A percentile compares a stretch with the other conserved stretches of the same genome.
Conservation (phyloP, 371 early-diverging fungal genomes). For the Umbelopsis sp. region DNA sequence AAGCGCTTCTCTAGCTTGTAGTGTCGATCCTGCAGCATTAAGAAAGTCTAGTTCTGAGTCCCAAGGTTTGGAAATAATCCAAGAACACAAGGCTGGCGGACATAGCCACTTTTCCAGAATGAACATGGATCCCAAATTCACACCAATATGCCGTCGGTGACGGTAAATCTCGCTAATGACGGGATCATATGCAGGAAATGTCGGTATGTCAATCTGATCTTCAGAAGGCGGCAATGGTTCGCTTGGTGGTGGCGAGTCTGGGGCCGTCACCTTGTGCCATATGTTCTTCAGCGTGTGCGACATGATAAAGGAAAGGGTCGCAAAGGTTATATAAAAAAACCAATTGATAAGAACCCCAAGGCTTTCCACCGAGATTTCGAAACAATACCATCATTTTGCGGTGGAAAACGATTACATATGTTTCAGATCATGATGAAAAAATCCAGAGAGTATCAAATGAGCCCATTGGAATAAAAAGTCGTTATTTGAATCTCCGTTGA, state of each 20-base stretch:
- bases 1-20: conserved; percentile 45
- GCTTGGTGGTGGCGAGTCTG: background rate
- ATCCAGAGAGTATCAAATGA: background rate
- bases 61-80: conserved; percentile 29
- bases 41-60: conserved; percentile 44
- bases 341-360: no score
- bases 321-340: no score
- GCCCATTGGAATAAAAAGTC: no score
- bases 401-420: background rate
- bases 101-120: conserved; percentile 65
- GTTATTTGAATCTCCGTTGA: background rate
- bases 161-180: conserved; percentile 29
- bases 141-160: conserved; percentile 47
- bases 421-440: background rate
- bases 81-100: conserved; percentile 43
- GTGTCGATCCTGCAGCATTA: conserved; percentile 39
- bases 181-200: conserved; percentile 29
- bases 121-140: conserved; percentile 68
- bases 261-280: background rate
- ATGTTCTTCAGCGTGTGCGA: background rate
- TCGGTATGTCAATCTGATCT: conserved; percentile 7
- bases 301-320: background rate
- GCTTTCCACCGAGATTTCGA: background rate
- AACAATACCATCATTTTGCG: background rate
- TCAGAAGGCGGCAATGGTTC: conserved; percentile 1